Conservation (phyloP, 1,284 basidiomycete species). For the Trichosporon sp. region DNA sequence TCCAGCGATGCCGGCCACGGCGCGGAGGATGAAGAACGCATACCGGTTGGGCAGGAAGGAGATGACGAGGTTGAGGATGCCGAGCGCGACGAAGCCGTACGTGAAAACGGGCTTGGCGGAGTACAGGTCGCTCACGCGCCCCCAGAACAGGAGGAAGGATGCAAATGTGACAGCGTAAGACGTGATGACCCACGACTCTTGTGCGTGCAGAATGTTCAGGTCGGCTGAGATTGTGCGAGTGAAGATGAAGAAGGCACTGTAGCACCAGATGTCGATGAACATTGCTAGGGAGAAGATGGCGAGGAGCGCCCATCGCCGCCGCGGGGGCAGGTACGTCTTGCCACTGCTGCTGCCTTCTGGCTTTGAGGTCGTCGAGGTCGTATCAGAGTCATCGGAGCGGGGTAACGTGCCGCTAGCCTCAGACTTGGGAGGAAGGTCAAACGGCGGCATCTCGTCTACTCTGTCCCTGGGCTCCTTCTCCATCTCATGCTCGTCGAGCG, state of each 20-base stretch:
- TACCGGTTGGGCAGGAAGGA: conserved; percentile 34
- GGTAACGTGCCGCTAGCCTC: background rate
- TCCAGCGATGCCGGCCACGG: conserved; percentile 31
- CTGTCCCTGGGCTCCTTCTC: background rate
- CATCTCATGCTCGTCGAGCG: background rate
- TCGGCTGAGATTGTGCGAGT: conserved; percentile 14
- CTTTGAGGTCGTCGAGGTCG: background rate
- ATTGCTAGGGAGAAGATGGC: conserved; percentile 25
- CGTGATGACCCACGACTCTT: conserved; percentile 24
- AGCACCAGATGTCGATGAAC: conserved; percentile 31
- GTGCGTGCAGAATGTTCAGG: conserved; percentile 14
- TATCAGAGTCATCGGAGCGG: background rate
- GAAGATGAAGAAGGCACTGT: conserved; percentile 21
- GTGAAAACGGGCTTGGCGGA: conserved; percentile 33
- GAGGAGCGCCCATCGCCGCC: conserved; percentile 23
- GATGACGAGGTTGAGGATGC: conserved; percentile 28
- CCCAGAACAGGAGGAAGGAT: conserved; percentile 37
- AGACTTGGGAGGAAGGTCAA: background rate
- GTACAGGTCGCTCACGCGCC: conserved; percentile 37
- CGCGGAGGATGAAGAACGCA: conserved; percentile 34
- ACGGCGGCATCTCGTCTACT: background rate
- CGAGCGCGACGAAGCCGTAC: conserved; percentile 29
- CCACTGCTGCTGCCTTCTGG: background rate
- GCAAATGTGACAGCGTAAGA: conserved; percentile 41
- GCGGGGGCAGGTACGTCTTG: background rate